Evolutionary conservation across 1,139 yeast genomes (phyloP).

Genomic region (Arxiozyma slooffiae): DNA sequence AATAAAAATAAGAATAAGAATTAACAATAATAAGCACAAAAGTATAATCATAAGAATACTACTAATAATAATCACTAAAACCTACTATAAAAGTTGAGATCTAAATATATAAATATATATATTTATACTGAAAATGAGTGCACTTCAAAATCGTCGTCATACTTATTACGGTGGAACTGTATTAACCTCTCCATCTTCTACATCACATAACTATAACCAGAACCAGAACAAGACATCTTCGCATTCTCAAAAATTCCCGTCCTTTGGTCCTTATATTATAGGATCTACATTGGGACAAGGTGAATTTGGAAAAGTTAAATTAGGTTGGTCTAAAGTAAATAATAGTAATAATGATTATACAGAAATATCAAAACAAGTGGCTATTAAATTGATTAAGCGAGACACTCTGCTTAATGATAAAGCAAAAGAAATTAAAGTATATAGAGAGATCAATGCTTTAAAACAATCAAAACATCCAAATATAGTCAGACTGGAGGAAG

Average conservation of each 20-base stretch:
- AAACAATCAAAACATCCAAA: slow-evolving; percentile 85
- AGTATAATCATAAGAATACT: too few relatives aligned
- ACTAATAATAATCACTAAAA: neutral
- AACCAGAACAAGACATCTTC: slow-evolving; percentile 4
- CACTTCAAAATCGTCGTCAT: slow-evolving; percentile 10
- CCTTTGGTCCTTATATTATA: slow-evolving; percentile 73
- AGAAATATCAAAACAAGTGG: slow-evolving; percentile 65
- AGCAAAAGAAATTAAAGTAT: slow-evolving; percentile 77
- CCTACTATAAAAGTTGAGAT: neutral
- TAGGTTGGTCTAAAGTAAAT: slow-evolving; percentile 62
- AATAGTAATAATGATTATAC: slow-evolving; percentile 3
- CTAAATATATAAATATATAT: too few relatives aligned
- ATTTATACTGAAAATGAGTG: neutral
- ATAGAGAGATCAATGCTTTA: slow-evolving; percentile 85
- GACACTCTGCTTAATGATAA: slow-evolving; percentile 77
- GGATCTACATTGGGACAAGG: slow-evolving; percentile 96
- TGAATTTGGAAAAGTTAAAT: slow-evolving; percentile 91
- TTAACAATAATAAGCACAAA: too few relatives aligned
- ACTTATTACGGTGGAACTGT: slow-evolving; percentile 22
- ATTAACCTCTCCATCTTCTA: slow-evolving; percentile 5
- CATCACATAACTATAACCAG: neutral
- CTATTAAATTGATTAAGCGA: slow-evolving; percentile 81
- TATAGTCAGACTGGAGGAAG: slow-evolving; percentile 85
- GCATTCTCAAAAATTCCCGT: slow-evolving; percentile 35
- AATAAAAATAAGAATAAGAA: too few relatives aligned